A percentile compares a stretch with the other conserved stretches of the same genome.
Evolutionary conservation across 352 stramenopile genomes (phyloP).

Genomic region (Globisporangium barbulae): DNA sequence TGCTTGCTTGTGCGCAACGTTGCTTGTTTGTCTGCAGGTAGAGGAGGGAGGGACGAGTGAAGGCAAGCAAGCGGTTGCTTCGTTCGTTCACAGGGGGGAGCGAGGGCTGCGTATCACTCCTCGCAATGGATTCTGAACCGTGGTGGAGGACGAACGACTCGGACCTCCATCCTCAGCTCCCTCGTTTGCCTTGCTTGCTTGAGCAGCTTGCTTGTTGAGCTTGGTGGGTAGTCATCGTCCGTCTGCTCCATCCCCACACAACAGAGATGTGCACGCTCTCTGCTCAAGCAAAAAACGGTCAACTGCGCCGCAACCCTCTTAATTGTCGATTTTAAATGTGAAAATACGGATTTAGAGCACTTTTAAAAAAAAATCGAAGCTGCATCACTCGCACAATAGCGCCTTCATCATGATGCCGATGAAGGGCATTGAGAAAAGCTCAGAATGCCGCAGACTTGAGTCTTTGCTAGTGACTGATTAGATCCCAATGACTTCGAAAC

Average conservation of each 20-base stretch:
- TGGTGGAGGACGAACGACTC: not conserved
- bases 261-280: conserved; percentile 1
- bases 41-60: not conserved
- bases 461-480: no score
- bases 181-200: conserved; percentile 3
- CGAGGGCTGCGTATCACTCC: conserved; percentile 9
- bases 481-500: no score
- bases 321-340: no score
- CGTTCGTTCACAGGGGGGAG: conserved; percentile 10
- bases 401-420: no score
- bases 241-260: not conserved
- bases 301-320: no score
- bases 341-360: no score
- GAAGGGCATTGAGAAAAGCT: no score
- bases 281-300: not conserved
- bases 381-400: no score
- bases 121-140: conserved; percentile 19
- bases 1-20: not conserved
- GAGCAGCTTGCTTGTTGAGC: conserved; percentile 1
- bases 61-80: not conserved
- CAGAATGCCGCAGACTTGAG: no score
- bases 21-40: not conserved
- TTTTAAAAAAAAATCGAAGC: no score
- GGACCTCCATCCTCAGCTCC: conserved; percentile 2
- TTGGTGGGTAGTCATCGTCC: not conserved